phyloP scores from a whole-genome alignment of 805 yeast genomes.

The Candida nemodendra region DNA sequence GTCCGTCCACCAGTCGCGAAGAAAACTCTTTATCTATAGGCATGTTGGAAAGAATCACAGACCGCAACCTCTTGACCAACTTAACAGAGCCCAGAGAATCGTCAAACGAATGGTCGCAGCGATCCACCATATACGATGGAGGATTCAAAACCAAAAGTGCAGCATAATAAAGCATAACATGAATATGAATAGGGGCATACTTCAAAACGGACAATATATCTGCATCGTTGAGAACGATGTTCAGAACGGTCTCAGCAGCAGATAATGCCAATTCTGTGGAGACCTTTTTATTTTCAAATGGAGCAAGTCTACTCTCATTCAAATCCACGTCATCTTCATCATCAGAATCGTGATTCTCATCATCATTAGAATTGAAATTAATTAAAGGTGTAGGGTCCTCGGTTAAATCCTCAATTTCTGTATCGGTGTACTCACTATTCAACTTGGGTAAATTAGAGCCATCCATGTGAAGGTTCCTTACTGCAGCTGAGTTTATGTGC shows the following conservation, averaged over 20 bases:
- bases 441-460: slow-evolving; percentile 28
- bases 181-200: slow-evolving; percentile 72
- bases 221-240: slow-evolving; percentile 54
- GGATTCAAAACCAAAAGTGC: slow-evolving; percentile 55
- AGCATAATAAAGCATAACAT: slow-evolving; percentile 68
- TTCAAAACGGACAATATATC: slow-evolving; percentile 56
- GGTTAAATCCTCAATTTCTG: slow-evolving; percentile 6
- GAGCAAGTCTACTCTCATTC: slow-evolving; percentile 22
- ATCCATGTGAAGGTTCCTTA: slow-evolving; percentile 41
- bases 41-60: slow-evolving; percentile 40
- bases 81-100: slow-evolving; percentile 39
- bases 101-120: slow-evolving; percentile 22
- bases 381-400: slow-evolving; percentile 9
- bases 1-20: slow-evolving; percentile 35
- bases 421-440: slow-evolving; percentile 13
- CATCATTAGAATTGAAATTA: slow-evolving; percentile 18
- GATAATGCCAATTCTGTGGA: slow-evolving; percentile 50
- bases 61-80: slow-evolving; percentile 43
- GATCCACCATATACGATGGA: slow-evolving; percentile 32
- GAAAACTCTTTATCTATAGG: slow-evolving; percentile 58
- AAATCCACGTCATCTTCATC: slow-evolving; percentile 28
- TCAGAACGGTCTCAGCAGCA: slow-evolving; percentile 63
- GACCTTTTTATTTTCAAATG: slow-evolving; percentile 27
- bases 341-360: slow-evolving; percentile 32
- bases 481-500: slow-evolving; percentile 59